A percentile compares a stretch with the other conserved stretches of the same genome.
Evolutionary conservation across 257 asterid genomes (phyloP).

Genomic region (Forsythia viridissima): DNA sequence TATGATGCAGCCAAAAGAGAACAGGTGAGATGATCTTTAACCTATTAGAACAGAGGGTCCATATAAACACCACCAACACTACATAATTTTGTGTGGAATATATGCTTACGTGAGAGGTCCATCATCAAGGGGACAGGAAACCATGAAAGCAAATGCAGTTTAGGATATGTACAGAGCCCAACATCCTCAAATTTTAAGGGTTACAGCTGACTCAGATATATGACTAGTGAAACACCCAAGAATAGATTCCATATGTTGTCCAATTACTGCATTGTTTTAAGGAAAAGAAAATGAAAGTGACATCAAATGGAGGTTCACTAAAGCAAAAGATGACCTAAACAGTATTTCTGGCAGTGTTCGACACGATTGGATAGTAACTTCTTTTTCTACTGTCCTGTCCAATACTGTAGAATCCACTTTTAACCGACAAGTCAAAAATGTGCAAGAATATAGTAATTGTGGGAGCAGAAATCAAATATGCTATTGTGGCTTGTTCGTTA

Average conservation of each 20-base stretch:
- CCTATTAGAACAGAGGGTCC: conserved; percentile 20
- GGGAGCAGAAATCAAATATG: conserved; percentile 7
- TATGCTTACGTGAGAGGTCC: neutral
- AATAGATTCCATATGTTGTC: neutral
- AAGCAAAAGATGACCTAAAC: neutral
- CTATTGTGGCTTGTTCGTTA: neutral
- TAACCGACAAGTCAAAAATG: neutral
- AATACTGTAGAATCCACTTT: neutral
- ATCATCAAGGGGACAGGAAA: conserved; percentile 5
- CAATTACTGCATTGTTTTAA: neutral
- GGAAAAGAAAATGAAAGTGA: conserved; percentile 22
- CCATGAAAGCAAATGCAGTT: neutral
- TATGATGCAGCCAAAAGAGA: conserved; percentile 12
- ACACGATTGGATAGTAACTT: neutral
- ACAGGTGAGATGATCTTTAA: conserved; percentile 20
- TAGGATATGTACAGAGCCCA: conserved; percentile 2
- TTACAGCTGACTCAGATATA: conserved; percentile 12
- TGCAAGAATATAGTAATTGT: neutral
- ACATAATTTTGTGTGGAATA: neutral
- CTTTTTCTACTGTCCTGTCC: neutral
- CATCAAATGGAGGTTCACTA: neutral
- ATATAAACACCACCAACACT: conserved; percentile 7
- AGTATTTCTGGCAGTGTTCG: neutral
- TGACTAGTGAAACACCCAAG: neutral
- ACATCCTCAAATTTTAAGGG: conserved; percentile 1